phyloP scores from a whole-genome alignment of 495 filamentous ascomycete genomes.

The Mytilinidion resinicola region DNA sequence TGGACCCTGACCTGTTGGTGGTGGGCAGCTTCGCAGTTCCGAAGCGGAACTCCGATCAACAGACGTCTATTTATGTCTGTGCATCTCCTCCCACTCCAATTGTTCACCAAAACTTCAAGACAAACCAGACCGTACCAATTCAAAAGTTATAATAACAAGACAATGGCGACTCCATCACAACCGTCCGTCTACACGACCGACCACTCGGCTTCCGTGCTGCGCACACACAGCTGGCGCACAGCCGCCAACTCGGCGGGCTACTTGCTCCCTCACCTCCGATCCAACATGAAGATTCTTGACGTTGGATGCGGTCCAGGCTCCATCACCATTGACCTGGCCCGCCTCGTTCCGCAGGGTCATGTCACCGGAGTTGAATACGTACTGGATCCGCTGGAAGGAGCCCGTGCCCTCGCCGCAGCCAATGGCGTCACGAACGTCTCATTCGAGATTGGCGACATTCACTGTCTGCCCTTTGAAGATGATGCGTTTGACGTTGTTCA shows the following conservation, averaged over 20 bases:
- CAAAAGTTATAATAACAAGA: no score
- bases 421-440: constrained; percentile 32
- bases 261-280: constrained; percentile 44
- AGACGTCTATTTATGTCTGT: no score
- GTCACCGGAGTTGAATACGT: constrained; percentile 42
- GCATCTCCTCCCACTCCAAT: no score
- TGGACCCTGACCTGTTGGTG: no score
- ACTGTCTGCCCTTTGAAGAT: constrained; percentile 41
- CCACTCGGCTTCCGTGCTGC: no score
- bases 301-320: constrained; percentile 54
- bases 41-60: no score
- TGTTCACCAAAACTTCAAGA: no score
- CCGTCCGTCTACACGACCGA: no score
- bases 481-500: constrained; percentile 52
- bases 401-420: constrained; percentile 28
- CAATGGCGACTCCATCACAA: no score
- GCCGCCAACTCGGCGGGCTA: constrained; percentile 45
- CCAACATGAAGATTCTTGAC: constrained; percentile 47
- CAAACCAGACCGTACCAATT: no score
- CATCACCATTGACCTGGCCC: constrained; percentile 49
- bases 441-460: constrained; percentile 39
- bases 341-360: constrained; percentile 41
- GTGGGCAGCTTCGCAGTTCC: no score
- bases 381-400: constrained; percentile 35
- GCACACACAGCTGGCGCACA: constrained; percentile 48